Base-by-base conservation (phyloP, 116 monocot species). In the Papilionanthe hybrid region DNA sequence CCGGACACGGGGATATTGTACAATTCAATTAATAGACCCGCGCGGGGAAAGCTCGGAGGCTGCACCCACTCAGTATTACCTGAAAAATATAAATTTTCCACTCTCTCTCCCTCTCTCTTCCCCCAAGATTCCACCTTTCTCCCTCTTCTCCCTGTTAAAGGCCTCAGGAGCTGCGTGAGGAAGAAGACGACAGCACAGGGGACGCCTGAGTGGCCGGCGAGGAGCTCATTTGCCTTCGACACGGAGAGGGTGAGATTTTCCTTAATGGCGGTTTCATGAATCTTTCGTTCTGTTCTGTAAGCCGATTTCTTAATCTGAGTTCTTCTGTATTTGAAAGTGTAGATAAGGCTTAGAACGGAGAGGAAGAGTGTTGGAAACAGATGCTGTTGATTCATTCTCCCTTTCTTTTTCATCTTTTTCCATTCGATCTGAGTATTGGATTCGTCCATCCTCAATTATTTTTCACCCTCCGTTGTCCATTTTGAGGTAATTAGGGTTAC, bases 21-120 rank as follows among this genome's bases (percentile, higher is more conserved):
- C 69, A 69, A 68, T 27, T 68, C 68, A 68, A 30, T 68, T 68
- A 68, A 68, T 68, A 69, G 69, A 56, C 23, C 32, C 69, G 69
- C 37, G 69, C 69, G 69, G 25, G 68, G 25, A 68, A 12, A 32
- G 32, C 32, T 69, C 53, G 7, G 65, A 65, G 23, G 6, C 65
- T 23, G 65, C n/a, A 9, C 9, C 2, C 9, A n/a, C 65, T 12
- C 27, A 65, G 5, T 65, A 65, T 27, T 65, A 25, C 22, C 65
- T 9, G n/a, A 22, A 27, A 23, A 25, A 23, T 65, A 23, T 65
- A 65, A 65, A 65, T 60, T 22, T 9, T 7, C 7, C 5, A 7
- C 60, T 23, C 60, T 25, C 60, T 60, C 60, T 60, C 60, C 9
- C 65, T 60, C 18, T 57, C 3, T 60, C 25, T 22, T 8, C 6